Percentiles rank a stretch among this genome's conserved stretches.
Evolutionary conservation across 2,329 filamentous ascomycete genomes (phyloP).

Genomic region (Fusarium sp.): DNA sequence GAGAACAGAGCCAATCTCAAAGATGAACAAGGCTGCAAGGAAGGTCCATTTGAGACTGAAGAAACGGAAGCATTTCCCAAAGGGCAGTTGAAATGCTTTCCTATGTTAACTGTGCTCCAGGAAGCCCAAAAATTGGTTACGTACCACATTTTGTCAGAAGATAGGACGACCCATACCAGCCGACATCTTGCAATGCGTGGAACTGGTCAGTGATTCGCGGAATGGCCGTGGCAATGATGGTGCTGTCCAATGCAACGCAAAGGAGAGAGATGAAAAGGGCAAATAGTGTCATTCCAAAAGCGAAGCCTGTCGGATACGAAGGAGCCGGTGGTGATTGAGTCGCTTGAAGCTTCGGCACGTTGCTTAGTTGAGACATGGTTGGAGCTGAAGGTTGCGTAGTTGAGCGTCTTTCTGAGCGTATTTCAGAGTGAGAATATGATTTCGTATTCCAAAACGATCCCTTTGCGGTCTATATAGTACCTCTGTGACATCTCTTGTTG

Average conservation of each 20-base stretch:
- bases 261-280: background rate
- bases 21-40: conserved; percentile 56
- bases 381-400: background rate
- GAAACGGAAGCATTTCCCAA: conserved; percentile 47
- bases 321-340: background rate
- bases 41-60: conserved; percentile 56
- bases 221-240: background rate
- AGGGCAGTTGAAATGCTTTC: background rate
- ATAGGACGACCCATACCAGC: background rate
- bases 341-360: background rate
- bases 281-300: background rate
- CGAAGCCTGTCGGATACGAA: background rate
- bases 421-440: background rate
- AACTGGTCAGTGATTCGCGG: background rate
- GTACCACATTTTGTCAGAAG: background rate
- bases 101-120: background rate
- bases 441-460: too few relatives aligned
- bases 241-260: background rate
- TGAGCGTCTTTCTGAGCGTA: background rate
- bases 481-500: background rate
- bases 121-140: background rate
- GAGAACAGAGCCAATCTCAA: conserved; percentile 56
- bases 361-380: background rate
- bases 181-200: background rate
- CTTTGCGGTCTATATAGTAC: background rate